A percentile compares a stretch with the other conserved stretches of the same genome.
Evolutionary conservation across 441 rosid species (phyloP).

Genomic region (Populus hybrid): DNA sequence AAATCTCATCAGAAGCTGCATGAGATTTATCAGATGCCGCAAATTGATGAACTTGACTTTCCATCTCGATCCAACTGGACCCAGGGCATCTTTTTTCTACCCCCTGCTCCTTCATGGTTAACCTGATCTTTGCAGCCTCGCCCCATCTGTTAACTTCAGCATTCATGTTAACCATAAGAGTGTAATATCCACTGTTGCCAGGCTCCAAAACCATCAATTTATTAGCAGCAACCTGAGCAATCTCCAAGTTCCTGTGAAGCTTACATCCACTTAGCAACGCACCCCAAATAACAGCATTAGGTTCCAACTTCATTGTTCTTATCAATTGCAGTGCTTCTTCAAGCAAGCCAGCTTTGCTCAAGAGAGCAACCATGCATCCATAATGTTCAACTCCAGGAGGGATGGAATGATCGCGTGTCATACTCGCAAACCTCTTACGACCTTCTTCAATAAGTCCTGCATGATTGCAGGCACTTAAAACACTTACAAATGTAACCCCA

Average conservation of each 20-base stretch:
- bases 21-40: constrained; percentile 26
- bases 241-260: constrained; percentile 22
- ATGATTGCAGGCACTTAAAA: constrained; percentile 36
- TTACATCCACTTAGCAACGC: constrained; percentile 30
- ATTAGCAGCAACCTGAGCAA: constrained; percentile 20
- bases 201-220: constrained; percentile 23
- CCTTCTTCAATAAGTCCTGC: constrained; percentile 37
- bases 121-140: constrained; percentile 19
- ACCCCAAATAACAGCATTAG: constrained; percentile 38
- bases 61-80: constrained; percentile 28
- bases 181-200: constrained; percentile 18
- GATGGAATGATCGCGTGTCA: constrained; percentile 15
- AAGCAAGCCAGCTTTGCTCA: constrained; percentile 24
- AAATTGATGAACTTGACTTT: constrained; percentile 17
- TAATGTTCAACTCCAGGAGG: constrained; percentile 18
- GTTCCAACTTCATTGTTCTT: constrained; percentile 16
- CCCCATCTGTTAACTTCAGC: constrained; percentile 25
- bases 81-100: constrained; percentile 19
- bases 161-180: constrained; percentile 25
- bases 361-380: constrained; percentile 28
- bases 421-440: constrained; percentile 15
- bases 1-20: constrained; percentile 21
- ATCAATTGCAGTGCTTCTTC: constrained; percentile 25
- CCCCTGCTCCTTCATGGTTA: constrained; percentile 17
- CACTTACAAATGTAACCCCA: constrained; percentile 30